Evolutionary conservation across 2,329 filamentous ascomycete genomes (phyloP), one percentile per base, ranked within the genome.

Genomic region (Lojkania enalia): DNA sequence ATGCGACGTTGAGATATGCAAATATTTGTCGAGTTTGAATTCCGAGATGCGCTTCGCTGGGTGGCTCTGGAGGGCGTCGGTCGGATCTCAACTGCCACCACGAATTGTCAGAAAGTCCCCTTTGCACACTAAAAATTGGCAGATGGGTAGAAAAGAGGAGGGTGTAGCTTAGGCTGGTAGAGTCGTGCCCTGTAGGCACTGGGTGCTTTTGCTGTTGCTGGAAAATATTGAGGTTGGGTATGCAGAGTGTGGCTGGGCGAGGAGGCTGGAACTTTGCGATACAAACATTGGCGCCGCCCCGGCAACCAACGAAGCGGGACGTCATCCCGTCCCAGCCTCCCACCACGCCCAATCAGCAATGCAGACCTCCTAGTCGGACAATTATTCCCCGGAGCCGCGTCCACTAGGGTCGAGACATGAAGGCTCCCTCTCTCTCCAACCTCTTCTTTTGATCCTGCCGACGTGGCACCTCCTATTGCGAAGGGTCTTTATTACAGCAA

Each of bases 191-290:
- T 58, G 50, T 58, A 61, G 55, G 48, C 46, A 20, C 45, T 46
- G 37, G 49, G 44, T 52, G 59, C 54, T 64, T 69, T 67, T 67
- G 62, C 52, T 61, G 53, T 53, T 48, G 42, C 30, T 20, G 44
- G 49, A 65, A 65, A 60, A 37, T 58, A 47, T 36, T 61, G 65
- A 63, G 63, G 64, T 62, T 68, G 64, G 64, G 36, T n/a, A n/a
- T n/a, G n/a, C n/a, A n/a, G n/a, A 37, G 42, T 49, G 61, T 59
- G 63, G 61, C 57, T 63, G 60, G 60, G 42, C 37, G 44, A 54
- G 43, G 52, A 55, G 60, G 63, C 64, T 63, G 58, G 56, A n/a
- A n/a, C n/a, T n/a, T 18, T 29, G 14, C 20, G 9, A 30, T 30
- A 33, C 40, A 46, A 43, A 54, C 48, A 54, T 52, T 46, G 16